Conservation (phyloP, 495 filamentous ascomycete genomes). For the Lentithecium fluviatile region DNA sequence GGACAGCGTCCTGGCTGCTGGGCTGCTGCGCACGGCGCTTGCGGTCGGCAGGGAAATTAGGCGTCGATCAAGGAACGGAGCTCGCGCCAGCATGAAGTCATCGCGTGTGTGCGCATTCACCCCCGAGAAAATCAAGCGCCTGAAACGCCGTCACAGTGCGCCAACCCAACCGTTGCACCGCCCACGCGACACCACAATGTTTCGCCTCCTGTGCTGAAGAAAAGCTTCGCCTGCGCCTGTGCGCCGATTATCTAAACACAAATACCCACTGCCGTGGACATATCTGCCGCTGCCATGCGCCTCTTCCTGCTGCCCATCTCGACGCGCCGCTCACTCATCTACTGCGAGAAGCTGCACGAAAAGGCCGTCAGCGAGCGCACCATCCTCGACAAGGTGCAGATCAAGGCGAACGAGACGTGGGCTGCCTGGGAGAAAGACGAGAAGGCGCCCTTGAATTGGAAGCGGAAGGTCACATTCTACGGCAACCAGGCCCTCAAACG, state of each 20-base stretch:
- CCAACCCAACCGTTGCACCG: no score
- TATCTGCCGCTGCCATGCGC: constrained; percentile 62
- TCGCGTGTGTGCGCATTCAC: background rate
- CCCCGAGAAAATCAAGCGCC: no score
- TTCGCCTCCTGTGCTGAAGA: no score
- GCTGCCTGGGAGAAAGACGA: constrained; percentile 81
- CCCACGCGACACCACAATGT: background rate
- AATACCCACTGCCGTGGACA: constrained; percentile 8
- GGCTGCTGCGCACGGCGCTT: background rate
- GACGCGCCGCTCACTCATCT: constrained; percentile 85
- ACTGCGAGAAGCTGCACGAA: constrained; percentile 71
- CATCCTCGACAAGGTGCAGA: constrained; percentile 61
- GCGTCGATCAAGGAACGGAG: background rate
- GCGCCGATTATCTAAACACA: constrained; percentile 19
- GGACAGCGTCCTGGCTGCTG: no score
- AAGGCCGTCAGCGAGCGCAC: constrained; percentile 52
- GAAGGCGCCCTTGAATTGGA: constrained; percentile 64
- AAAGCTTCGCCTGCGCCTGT: background rate
- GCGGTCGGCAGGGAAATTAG: constrained; percentile 1
- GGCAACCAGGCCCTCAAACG: constrained; percentile 81
- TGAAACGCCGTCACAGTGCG: no score
- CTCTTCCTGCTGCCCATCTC: constrained; percentile 95
- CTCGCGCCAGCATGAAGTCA: background rate
- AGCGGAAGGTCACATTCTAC: constrained; percentile 77
- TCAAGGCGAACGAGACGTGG: constrained; percentile 73